Base-by-base conservation (phyloP, 2,329 filamentous ascomycete genomes). In the Alternaria hordeiaustralica region DNA sequence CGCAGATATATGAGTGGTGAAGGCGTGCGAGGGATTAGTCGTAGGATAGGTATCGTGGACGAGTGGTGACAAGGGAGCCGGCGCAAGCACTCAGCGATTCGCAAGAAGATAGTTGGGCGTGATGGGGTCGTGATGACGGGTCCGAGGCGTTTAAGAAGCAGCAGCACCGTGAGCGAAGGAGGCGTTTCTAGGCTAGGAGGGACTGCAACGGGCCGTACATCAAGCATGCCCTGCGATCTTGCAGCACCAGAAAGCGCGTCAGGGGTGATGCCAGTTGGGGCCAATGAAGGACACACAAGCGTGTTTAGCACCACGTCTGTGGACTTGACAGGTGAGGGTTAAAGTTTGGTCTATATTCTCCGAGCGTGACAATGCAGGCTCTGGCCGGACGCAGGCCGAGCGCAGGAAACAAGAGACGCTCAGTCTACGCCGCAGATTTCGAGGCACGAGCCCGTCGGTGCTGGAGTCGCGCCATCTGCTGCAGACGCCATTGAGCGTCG, bases 181-280 rank as follows among this genome's bases (percentile, higher is more conserved):
- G 73, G 75, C 75, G 75, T 74, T 76, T 67, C 71, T 72, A 66
- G 76, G 70, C 74, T 71, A 71, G 71, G 71, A 68, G 76, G 70
- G 69, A 75, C 76, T 80, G 77, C 78, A 79, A 79, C 78, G 78
- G 78, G 76, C 78, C 77, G 78, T 79, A 70, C 71, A 71, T 75
- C 63, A 71, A 70, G 65, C 74, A 75, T 74, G 71, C 72, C 71
- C 67, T 71, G 71, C 70, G 67, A 72, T 75, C 75, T 71, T 74
- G 71, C 73, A 72, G 60, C 60, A 64, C 65, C 61, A 71, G 70
- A 62, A 61, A 68, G 33, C 54, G 64, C 59, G 65, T 66, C 74
- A 74, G 72, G 71, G 68, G 69, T 69, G 41, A 68, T 71, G 73
- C 71, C 66, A 70, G 74, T 64, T 68, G 64, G 64, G 61, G 72